Evolutionary conservation across 2,329 filamentous ascomycete genomes (phyloP).

Genomic region (Thielaviopsis populi): DNA sequence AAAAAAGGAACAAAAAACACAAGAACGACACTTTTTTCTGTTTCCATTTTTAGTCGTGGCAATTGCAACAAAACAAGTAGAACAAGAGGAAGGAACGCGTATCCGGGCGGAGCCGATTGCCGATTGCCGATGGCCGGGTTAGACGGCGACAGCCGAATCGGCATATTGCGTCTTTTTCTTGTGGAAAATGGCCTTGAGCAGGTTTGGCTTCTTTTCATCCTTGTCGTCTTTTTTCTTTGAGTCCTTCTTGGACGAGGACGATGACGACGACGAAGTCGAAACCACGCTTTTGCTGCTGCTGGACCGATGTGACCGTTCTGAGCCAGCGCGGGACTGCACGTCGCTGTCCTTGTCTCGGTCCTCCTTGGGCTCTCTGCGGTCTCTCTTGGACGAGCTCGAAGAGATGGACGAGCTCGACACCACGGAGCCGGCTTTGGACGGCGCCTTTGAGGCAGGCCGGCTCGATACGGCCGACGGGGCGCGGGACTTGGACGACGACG

Average conservation of each 20-base stretch:
- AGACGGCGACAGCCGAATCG: constrained; percentile 7
- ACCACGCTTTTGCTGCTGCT: constrained; percentile 19
- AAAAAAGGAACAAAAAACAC: too few relatives aligned
- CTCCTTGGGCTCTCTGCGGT: constrained; percentile 22
- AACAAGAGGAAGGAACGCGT: not conserved
- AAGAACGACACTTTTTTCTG: not conserved
- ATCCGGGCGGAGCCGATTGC: not conserved
- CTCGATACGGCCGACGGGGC: not conserved
- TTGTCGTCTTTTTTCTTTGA: constrained; percentile 21
- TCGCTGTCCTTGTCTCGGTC: constrained; percentile 26
- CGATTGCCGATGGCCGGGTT: not conserved
- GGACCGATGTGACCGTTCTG: not conserved
- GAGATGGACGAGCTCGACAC: constrained; percentile 20
- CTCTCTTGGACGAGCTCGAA: constrained; percentile 22
- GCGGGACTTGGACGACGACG: constrained; percentile 1
- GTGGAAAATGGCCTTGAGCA: constrained; percentile 45
- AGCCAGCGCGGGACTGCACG: not conserved
- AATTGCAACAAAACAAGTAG: not conserved
- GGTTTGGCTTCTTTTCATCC: constrained; percentile 31
- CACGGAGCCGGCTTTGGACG: constrained; percentile 6
- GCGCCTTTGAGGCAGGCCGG: constrained; percentile 2
- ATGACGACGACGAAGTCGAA: not conserved
- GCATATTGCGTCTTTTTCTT: constrained; percentile 31
- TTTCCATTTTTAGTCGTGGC: not conserved
- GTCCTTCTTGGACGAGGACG: not conserved